Percentiles rank a stretch among this genome's conserved stretches.
Conservation (phyloP, 371 early-diverging fungal species). For the Choanephora cucurbitarum region DNA sequence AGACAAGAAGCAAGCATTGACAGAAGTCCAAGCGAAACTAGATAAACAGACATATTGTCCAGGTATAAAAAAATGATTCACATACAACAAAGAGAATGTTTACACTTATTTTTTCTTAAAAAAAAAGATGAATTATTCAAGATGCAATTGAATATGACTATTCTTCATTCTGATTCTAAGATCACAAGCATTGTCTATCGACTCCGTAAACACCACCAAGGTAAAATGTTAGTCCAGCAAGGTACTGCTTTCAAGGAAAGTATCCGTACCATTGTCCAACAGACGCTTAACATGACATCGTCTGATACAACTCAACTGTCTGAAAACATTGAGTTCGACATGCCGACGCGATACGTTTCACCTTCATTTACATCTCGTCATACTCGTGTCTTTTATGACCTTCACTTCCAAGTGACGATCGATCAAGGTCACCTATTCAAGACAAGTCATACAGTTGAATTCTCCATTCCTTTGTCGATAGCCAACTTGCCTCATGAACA, state of each 20-base stretch:
- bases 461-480: conserved; percentile 35
- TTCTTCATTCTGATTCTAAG: conserved; percentile 34
- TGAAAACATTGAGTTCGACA: conserved; percentile 30
- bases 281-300: background rate
- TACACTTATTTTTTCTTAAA: background rate
- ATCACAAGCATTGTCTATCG: conserved; percentile 24
- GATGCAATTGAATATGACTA: conserved; percentile 37
- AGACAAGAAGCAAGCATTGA: conserved; percentile 42
- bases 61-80: no score
- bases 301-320: conserved; percentile 17
- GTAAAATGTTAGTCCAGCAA: conserved; percentile 39
- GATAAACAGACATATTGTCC: conserved; percentile 44
- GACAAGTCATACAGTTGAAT: conserved; percentile 27
- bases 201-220: conserved; percentile 48
- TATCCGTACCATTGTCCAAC: conserved; percentile 26
- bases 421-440: conserved; percentile 41
- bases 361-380: conserved; percentile 47
- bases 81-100: no score
- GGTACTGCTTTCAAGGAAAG: conserved; percentile 42
- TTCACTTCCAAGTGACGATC: conserved; percentile 30
- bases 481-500: conserved; percentile 43
- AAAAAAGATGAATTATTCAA: conserved; percentile 35
- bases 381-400: conserved; percentile 45
- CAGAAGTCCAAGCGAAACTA: conserved; percentile 44
- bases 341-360: conserved; percentile 48